Evolutionary conservation across 2,329 filamentous ascomycete genomes (phyloP), one percentile per base, ranked within the genome.

Genomic region (Hypocrella siamensis): DNA sequence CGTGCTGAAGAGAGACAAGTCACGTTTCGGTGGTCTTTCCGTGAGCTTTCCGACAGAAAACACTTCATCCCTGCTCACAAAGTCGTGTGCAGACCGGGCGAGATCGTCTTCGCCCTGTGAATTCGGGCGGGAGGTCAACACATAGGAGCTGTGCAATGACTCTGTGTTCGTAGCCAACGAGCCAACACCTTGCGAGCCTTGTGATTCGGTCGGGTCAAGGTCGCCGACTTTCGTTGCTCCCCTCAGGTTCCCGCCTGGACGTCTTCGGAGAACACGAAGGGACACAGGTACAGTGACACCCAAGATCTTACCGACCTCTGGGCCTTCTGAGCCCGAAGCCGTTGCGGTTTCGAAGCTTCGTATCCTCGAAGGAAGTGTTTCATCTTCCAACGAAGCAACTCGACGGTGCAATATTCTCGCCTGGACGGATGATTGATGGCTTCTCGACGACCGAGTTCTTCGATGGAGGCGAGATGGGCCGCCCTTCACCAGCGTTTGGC

Each of bases 201-300:
- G 60, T 26, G 72, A 43, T 2, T 57, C 53, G 11, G 55, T 45
- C 7, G 54, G 46, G 28, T 75, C 68, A 4, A 76, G 49, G 19
- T 81, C 75, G 26, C 68, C 67, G 19, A 77, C 69, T 36, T 76
- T 77, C 14, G 65, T 67, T 24, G 70, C 77, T 12, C 75, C 77
- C 38, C 77, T 69, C 30, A 90, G 55, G 48, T 88, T 75, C 21
- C 82, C 80, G 30, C 81, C 82, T 6, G 80, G 82, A 11, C 76
- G 67, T 46, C 82, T 64, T 37, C 82, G 67, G 38, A 90, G 63
- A 26, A 77, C 63, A 28, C 75, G 69, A 6, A 70, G 54, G n/a
- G 72, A 71, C 15, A 57, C 56, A 2, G 67, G 63, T 30, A 63
- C 49, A 3, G 61, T 31, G 7, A 40, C 37, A 32, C 37, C 45